Conservation (phyloP, 2,329 filamentous ascomycete species). For the Aureobasidium sp. region DNA sequence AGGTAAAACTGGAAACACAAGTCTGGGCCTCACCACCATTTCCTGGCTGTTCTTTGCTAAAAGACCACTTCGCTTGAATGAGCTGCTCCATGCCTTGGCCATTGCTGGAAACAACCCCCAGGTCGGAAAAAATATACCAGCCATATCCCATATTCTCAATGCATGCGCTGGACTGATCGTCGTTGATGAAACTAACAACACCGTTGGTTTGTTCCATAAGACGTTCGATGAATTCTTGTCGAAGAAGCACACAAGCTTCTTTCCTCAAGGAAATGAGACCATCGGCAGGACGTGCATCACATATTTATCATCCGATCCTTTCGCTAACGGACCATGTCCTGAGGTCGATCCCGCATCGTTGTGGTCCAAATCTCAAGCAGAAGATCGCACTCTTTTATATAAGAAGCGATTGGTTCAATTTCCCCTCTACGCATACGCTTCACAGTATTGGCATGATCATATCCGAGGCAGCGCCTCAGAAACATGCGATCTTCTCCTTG, state of each 20-base stretch:
- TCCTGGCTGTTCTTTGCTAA: neutral
- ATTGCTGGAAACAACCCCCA: neutral
- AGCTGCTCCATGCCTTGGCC: neutral
- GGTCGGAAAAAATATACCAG: neutral
- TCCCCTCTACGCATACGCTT: neutral
- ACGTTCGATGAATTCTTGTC: neutral
- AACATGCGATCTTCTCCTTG: neutral
- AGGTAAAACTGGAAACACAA: neutral
- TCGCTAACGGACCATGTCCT: neutral
- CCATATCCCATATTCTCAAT: neutral
- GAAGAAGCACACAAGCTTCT: neutral
- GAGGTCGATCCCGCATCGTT: no score
- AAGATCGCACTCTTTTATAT: neutral
- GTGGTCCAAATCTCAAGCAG: no score
- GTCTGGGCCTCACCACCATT: neutral
- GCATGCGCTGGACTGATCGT: neutral
- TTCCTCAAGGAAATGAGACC: neutral
- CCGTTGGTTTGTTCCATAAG: neutral
- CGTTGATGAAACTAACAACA: neutral
- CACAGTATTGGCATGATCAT: neutral
- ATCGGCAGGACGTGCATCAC: neutral
- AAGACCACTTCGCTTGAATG: neutral
- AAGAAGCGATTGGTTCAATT: neutral
- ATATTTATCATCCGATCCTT: neutral
- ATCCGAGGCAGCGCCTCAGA: neutral